Base-by-base conservation (phyloP, 129 eudicot genomes). In the Pseudognaphalium luteoalbum region DNA sequence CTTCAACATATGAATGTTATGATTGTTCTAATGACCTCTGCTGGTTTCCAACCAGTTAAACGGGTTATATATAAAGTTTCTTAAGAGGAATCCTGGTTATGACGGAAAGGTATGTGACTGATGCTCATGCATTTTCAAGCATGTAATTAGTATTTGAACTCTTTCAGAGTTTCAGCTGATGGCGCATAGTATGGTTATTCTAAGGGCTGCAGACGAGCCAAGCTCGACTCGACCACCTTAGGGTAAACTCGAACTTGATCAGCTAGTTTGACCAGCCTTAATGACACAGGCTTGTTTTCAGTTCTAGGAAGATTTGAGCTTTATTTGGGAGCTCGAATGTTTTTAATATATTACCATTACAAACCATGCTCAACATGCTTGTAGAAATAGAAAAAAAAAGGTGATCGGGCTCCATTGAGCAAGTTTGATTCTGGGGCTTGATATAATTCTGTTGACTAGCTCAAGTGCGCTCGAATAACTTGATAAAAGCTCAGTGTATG, bases 21-120 rank as follows among this genome's bases (percentile, higher is more conserved):
- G 51, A 51, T 54, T 42, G 37, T 32, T 19, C 21, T 42, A 44
- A 30, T 15, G 33, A 59, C 44, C 28, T 72, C 14, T 76, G 76
- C 86, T 91, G 98, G 98, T 94, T 29, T 94, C 98, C 44, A 88
- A 83, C 86, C 98, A 94, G 77, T 85, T 94, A 54, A 94, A 94
- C 76, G 81, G 89, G 66, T 76, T 94, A 78, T 94, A 91, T 84
- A 21, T 89, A 81, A 94, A 91, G 89, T 94, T 94, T 74, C 83
- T 89, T 22, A 89, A 87, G 81, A 85, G 98, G 77, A 91, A 94
- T 84, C 98, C 97, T 50, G 98, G 97, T 59, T 94, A 94, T 89
- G 92, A 91, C 81, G 97, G 98, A 73, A 91, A 94, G 97, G 98
- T 93, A 83, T 52, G 81, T 72, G 52, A 35, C 21, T 66, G 51